Evolutionary conservation across 176 grass and related monocot species (phyloP).

Genomic region (Leersia perrieri): DNA sequence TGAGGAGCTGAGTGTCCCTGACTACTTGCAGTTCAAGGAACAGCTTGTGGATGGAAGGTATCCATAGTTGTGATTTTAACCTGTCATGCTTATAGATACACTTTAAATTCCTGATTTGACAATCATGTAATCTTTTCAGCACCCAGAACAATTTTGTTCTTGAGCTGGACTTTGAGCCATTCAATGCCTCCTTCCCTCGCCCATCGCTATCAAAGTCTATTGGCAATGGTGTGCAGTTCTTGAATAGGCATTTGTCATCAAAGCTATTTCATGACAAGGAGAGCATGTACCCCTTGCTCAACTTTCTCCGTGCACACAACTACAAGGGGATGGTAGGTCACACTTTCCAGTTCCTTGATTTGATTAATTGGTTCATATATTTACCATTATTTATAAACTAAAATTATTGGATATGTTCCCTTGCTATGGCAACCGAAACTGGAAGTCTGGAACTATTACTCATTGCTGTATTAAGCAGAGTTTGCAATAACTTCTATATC

Average conservation of each 20-base stretch:
- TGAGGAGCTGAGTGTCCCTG: constrained; percentile 86
- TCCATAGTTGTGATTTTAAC: not conserved
- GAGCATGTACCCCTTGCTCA: constrained; percentile 93
- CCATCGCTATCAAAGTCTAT: constrained; percentile 95
- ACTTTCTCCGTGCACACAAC: constrained; percentile 87
- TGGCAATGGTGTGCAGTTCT: constrained; percentile 97
- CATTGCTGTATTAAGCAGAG: not conserved
- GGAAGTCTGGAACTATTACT: not conserved
- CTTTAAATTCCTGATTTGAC: not conserved
- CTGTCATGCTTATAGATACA: not conserved
- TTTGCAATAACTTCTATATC: not conserved
- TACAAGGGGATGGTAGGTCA: constrained; percentile 94
- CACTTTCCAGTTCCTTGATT: not conserved
- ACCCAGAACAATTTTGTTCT: constrained; percentile 68
- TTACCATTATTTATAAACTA: not conserved
- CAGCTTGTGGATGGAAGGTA: constrained; percentile 85
- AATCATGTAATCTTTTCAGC: not conserved
- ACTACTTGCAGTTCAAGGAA: constrained; percentile 99
- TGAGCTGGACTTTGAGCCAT: constrained; percentile 96
- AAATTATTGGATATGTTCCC: constrained; percentile 43
- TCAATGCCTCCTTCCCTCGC: constrained; percentile 92
- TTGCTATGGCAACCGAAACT: not conserved
- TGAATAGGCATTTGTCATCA: constrained; percentile 90
- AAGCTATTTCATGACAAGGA: constrained; percentile 96
- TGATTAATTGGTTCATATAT: not conserved